Evolutionary conservation across 441 rosid genomes (phyloP).

Genomic region (Manihot esculenta): DNA sequence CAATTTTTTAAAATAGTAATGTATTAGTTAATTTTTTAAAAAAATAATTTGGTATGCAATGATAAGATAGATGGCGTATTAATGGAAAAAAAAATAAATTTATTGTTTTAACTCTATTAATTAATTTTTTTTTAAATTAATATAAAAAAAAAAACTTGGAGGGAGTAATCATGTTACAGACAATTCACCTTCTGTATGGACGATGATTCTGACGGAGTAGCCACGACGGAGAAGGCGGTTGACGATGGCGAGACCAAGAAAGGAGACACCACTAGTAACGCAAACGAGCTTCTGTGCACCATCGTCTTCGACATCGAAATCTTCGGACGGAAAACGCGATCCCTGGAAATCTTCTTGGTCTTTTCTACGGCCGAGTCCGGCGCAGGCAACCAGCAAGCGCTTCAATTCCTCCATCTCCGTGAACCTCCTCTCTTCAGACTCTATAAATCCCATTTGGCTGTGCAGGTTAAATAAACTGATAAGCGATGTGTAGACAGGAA

Average conservation of each 20-base stretch:
- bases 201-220: slow-evolving; percentile 69
- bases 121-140: no score
- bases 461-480: no score
- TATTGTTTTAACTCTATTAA: no score
- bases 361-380: slow-evolving; percentile 21
- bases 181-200: slow-evolving; percentile 54
- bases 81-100: no score
- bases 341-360: slow-evolving; percentile 17
- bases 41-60: no score
- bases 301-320: slow-evolving; percentile 1
- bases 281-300: slow-evolving; percentile 49
- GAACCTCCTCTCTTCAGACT: slow-evolving; percentile 27
- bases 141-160: no score
- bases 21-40: no score
- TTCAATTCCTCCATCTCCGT: slow-evolving; percentile 34
- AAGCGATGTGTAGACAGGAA: no score
- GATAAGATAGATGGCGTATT: no score
- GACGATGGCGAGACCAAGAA: slow-evolving; percentile 71
- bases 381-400: slow-evolving; percentile 24
- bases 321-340: slow-evolving; percentile 1
- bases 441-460: slow-evolving; percentile 29
- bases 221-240: slow-evolving; percentile 64
- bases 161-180: no score
- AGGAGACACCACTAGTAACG: slow-evolving; percentile 85
- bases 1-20: no score